Conservation (phyloP, 1,284 basidiomycete species). For the Coniferiporia sulphurascens region DNA sequence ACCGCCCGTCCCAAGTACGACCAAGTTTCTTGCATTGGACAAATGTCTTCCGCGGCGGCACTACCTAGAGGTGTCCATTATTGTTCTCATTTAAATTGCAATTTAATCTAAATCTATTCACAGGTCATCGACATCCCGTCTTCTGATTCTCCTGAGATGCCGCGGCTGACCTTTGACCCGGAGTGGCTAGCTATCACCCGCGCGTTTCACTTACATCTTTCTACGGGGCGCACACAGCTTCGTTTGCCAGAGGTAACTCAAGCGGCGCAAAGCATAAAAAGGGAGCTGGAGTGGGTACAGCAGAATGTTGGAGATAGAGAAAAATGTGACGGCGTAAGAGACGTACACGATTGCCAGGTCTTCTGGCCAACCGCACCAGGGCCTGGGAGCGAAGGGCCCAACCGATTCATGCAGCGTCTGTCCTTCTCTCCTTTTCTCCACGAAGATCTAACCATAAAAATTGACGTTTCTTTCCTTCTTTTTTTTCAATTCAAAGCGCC, state of each 20-base stretch:
- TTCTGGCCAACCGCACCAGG: conserved; percentile 77
- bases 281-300: conserved; percentile 65
- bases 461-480: neutral
- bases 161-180: conserved; percentile 66
- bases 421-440: conserved; percentile 19
- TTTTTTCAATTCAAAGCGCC: conserved; percentile 41
- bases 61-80: conserved; percentile 75
- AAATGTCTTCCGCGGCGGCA: conserved; percentile 83
- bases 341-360: conserved; percentile 58
- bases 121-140: conserved; percentile 70
- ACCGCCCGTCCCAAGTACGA: conserved; percentile 36
- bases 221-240: conserved; percentile 43
- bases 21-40: conserved; percentile 88
- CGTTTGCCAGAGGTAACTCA: conserved; percentile 57
- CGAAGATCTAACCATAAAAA: neutral
- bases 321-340: conserved; percentile 27
- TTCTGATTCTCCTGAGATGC: conserved; percentile 22
- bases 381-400: conserved; percentile 37
- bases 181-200: conserved; percentile 94
- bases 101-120: conserved; percentile 2
- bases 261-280: conserved; percentile 53
- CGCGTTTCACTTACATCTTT: conserved; percentile 79
- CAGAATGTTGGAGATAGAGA: conserved; percentile 41
- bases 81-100: conserved; percentile 7
- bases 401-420: conserved; percentile 46